phyloP scores from a whole-genome alignment of 805 yeast species.

The Lipomyces yamadae region DNA sequence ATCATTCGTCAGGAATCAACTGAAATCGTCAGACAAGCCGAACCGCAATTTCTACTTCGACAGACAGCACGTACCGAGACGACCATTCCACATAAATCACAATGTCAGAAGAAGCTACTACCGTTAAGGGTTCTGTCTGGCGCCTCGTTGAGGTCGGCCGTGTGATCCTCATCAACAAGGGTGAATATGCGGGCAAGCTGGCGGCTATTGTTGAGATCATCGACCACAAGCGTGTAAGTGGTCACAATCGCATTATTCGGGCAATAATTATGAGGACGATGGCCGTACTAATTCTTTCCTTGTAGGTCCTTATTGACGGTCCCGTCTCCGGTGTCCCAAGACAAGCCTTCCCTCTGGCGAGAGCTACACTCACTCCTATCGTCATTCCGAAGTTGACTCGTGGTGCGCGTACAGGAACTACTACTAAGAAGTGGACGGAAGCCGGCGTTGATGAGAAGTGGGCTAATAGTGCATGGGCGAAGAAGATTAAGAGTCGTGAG shows the following conservation, averaged over 20 bases:
- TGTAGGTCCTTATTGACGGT: conserved; percentile 90
- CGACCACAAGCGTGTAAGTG: conserved; percentile 94
- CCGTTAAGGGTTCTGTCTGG: conserved; percentile 95
- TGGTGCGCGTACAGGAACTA: conserved; percentile 86
- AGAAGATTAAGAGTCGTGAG: conserved; percentile 94
- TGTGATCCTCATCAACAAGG: conserved; percentile 89
- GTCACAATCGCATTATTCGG: background rate
- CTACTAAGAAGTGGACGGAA: conserved; percentile 91
- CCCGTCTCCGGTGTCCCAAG: conserved; percentile 87
- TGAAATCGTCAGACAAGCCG: background rate
- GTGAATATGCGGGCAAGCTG: conserved; percentile 73
- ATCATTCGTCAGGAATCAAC: background rate
- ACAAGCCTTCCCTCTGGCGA: conserved; percentile 86
- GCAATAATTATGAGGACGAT: too few species aligned
- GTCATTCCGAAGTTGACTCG: conserved; percentile 86
- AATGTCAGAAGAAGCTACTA: conserved; percentile 75
- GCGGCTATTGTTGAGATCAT: conserved; percentile 98
- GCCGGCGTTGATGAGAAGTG: conserved; percentile 87
- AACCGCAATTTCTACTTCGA: background rate
- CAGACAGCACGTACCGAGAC: background rate
- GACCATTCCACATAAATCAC: conserved; percentile 30
- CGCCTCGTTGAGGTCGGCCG: conserved; percentile 99
- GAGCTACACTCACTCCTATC: conserved; percentile 90
- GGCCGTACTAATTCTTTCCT: background rate
- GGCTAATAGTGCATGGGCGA: conserved; percentile 95